These are phyloP conservation scores for Globisporangium radiosum DNA, from an alignment of 352 stramenopile species.

Conservation along the genomic window DNA sequence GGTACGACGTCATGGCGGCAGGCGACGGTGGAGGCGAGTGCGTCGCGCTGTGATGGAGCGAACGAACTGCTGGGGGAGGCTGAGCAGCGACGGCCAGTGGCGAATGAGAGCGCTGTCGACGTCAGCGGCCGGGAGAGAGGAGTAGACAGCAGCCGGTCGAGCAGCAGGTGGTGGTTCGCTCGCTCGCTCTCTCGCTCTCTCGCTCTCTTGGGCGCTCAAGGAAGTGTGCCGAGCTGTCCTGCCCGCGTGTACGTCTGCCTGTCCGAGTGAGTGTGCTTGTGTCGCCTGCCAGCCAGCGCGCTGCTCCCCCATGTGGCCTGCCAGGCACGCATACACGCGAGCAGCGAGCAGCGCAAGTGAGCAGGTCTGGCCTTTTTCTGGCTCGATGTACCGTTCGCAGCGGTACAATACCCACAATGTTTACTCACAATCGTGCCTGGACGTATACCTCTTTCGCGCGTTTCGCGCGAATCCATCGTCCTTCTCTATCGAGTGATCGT, in stretches of 20 bases:
- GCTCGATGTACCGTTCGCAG: neutral
- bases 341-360: constrained; percentile 1
- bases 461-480: neutral
- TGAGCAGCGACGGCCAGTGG: neutral
- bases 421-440: neutral
- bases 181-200: neutral
- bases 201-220: neutral
- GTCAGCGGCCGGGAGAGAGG: neutral
- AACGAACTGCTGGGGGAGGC: too few species aligned
- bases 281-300: too few species aligned
- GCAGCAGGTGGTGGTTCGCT: neutral
- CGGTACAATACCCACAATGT: neutral
- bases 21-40: neutral
- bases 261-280: neutral
- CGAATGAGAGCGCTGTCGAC: neutral
- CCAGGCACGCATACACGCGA: constrained; percentile 1
- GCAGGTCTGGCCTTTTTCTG: neutral
- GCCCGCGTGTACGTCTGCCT: too few species aligned
- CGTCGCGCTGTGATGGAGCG: neutral
- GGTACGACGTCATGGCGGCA: constrained; percentile 15
- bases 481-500: neutral
- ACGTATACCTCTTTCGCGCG: neutral
- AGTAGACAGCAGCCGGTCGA: neutral
- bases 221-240: neutral
- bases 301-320: neutral